Evolutionary conservation across 805 yeast genomes (phyloP).

Genomic region (Cephaloascus albidus): DNA sequence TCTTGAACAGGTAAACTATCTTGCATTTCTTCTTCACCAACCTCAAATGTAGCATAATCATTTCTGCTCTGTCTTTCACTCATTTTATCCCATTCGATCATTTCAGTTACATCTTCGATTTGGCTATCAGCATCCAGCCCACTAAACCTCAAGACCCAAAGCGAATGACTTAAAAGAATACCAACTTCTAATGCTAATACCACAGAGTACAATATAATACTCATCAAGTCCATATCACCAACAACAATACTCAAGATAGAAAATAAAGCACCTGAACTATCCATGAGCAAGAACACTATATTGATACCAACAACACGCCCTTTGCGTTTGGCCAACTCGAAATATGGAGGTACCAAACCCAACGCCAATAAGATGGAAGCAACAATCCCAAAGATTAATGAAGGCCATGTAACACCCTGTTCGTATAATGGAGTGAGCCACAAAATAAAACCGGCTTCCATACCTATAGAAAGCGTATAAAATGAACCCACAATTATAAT

Average conservation of each 20-base stretch:
- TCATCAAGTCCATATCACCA: constrained; percentile 28
- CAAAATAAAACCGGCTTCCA: constrained; percentile 63
- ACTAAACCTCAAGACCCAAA: too few relatives aligned
- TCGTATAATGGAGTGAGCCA: constrained; percentile 53
- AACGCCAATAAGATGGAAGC: constrained; percentile 68
- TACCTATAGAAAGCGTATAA: constrained; percentile 37
- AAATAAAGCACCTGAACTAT: constrained; percentile 64
- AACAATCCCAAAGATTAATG: constrained; percentile 66
- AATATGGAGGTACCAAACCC: constrained; percentile 86
- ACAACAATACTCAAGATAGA: constrained; percentile 26
- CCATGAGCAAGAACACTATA: constrained; percentile 67
- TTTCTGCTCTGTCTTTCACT: too few relatives aligned
- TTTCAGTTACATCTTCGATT: too few relatives aligned
- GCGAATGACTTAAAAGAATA: constrained; percentile 20
- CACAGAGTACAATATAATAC: constrained; percentile 29
- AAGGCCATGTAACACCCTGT: constrained; percentile 56
- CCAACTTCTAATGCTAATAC: constrained; percentile 30
- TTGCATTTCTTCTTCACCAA: too few relatives aligned
- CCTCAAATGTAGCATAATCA: too few relatives aligned
- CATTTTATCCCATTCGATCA: too few relatives aligned
- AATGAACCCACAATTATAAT: constrained; percentile 23
- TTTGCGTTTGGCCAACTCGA: constrained; percentile 66
- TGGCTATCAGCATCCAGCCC: too few relatives aligned
- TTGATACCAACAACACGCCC: constrained; percentile 89
- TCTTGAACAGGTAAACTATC: too few relatives aligned